Percentiles rank a stretch among this genome's conserved stretches.
These are phyloP conservation scores for Aspergillus piperis DNA, from an alignment of 2,329 filamentous ascomycete species.

Conservation along the genomic window DNA sequence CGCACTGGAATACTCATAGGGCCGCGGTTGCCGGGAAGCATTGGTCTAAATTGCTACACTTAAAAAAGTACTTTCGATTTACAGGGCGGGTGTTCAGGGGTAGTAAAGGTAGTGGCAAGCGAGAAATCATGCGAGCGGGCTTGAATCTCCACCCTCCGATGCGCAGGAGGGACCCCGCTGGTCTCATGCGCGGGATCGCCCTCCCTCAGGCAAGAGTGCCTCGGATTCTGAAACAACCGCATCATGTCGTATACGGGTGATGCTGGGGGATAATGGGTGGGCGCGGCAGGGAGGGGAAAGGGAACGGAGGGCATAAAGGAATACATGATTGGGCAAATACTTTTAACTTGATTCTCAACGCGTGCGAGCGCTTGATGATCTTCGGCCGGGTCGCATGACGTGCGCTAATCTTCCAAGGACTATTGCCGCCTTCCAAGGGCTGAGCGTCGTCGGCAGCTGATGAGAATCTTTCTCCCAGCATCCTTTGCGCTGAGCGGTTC, in stretches of 20 bases:
- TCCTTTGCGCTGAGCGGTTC: slow-evolving; percentile 15
- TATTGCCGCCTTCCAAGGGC: slow-evolving; percentile 9
- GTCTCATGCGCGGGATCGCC: slow-evolving; percentile 4
- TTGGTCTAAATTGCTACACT: slow-evolving; percentile 7
- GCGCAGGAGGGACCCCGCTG: background rate
- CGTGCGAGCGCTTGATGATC: slow-evolving; percentile 7
- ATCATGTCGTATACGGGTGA: slow-evolving; percentile 12
- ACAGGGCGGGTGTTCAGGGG: background rate
- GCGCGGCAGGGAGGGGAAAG: background rate
- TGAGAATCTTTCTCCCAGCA: slow-evolving; percentile 5
- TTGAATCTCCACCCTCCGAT: background rate
- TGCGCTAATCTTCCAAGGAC: slow-evolving; percentile 11
- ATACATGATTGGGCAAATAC: slow-evolving; percentile 9
- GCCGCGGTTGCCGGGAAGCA: background rate
- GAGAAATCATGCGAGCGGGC: background rate
- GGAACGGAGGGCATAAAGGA: background rate
- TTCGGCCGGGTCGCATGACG: slow-evolving; percentile 13
- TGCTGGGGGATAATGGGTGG: background rate
- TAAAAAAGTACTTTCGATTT: slow-evolving; percentile 4
- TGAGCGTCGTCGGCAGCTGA: slow-evolving; percentile 8
- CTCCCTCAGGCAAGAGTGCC: slow-evolving; percentile 1
- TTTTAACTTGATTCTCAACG: slow-evolving; percentile 9
- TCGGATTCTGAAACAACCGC: slow-evolving; percentile 8
- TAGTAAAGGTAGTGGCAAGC: background rate
- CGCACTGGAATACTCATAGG: background rate